Base-by-base conservation (phyloP, 352 stramenopile genomes). In the Phytopythium ostracodes region DNA sequence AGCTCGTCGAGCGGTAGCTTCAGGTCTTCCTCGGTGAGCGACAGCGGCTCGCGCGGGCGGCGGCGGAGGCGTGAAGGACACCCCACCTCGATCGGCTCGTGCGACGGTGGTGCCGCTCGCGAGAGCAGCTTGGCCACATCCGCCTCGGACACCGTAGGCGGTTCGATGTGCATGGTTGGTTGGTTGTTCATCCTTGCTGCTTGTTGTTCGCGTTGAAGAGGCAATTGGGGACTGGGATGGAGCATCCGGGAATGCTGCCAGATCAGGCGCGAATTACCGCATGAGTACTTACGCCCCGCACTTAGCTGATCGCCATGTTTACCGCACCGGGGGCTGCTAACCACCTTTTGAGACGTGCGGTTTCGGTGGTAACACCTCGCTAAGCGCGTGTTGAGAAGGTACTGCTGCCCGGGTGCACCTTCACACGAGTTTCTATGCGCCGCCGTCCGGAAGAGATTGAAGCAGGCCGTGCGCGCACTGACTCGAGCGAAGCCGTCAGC, bases 11-110 rank as follows among this genome's bases (percentile, higher is more conserved):
- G 67, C 50, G 68, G 74, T 10, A 91, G 64, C 18, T 63, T 71
- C n/a, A 63, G 70, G 0, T 77, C 69, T 53, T 81, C 71, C 52
- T 85, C 77, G 0, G 81, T 76, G 10, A 91, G 79, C 17, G 77
- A 75, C 2, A 83, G 76, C 2, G 70, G 66, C 24, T 65, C 72
- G 24, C 81, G 75, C 11, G 70, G 65, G 42, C 73, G 73, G 20
- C 75, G 73, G 9, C 63, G 70, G 36, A 69, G 62, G 6, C 73
- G 70, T 3, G 70, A 65, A 8, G 65, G 70, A 47, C 71, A 54
- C 12, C 70, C 51, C 33, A 76, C 70, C 25, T 50, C 52, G 38
- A 67, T 62, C 17, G 64, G 55, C 38, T 58, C 56, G 35, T 65
- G 58, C 49, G 68, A 59, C 10, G 66, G 70, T 4, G 70, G 62